Conservation (phyloP, 306 rosid genomes). For the Lagenaria siceraria region DNA sequence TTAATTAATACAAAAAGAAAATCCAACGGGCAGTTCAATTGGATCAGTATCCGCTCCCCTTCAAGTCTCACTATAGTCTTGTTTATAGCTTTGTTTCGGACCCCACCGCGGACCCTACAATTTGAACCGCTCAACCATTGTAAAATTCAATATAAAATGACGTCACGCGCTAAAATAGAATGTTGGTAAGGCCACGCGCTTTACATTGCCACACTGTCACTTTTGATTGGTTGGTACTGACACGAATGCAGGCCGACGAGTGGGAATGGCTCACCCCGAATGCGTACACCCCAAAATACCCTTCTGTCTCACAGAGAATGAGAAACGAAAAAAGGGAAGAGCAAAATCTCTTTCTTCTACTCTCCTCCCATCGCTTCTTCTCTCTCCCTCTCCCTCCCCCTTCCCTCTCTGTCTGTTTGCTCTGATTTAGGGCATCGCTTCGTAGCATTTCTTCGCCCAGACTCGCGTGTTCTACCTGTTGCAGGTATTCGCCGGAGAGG, state of each 20-base stretch:
- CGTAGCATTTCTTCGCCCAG: background rate
- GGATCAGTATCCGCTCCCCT: slow-evolving; percentile 1
- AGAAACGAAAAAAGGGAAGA: slow-evolving; percentile 7
- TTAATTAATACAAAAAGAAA: background rate
- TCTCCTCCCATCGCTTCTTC: background rate
- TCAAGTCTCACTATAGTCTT: background rate
- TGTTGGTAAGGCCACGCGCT: background rate
- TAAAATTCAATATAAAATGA: background rate
- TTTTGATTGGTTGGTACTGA: background rate
- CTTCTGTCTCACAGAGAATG: background rate
- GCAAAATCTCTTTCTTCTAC: background rate
- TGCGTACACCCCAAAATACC: slow-evolving; percentile 10
- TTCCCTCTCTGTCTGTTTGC: background rate
- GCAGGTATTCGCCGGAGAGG: background rate
- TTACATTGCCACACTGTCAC: background rate
- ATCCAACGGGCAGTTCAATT: background rate
- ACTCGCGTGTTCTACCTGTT: background rate
- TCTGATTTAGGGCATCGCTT: slow-evolving; percentile 8
- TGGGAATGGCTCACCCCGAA: background rate
- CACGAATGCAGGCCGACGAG: background rate
- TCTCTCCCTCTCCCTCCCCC: background rate
- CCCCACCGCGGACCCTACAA: background rate
- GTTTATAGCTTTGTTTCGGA: slow-evolving; percentile 1
- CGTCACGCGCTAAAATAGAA: background rate
- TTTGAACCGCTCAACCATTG: slow-evolving; percentile 13